phyloP scores from a whole-genome alignment of 2,329 filamentous ascomycete genomes.

The Hyphodiscus sp. region DNA sequence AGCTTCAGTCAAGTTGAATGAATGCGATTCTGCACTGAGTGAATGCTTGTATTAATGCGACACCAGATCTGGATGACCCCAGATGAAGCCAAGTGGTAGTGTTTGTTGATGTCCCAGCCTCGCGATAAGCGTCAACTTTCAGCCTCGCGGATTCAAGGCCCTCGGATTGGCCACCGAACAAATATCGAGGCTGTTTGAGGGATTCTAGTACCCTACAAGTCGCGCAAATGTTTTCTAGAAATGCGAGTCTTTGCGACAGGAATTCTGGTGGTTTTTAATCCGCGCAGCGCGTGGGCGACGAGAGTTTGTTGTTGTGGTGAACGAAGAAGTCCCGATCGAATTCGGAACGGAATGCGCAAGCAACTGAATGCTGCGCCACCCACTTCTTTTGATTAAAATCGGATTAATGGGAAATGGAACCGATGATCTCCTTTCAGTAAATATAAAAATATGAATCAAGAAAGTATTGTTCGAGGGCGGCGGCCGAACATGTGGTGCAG shows the following conservation, averaged over 20 bases:
- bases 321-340: neutral
- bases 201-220: neutral
- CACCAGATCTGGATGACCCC: neutral
- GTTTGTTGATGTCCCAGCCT: neutral
- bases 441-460: neutral
- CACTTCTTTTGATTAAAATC: neutral
- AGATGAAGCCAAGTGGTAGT: neutral
- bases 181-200: neutral
- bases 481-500: neutral
- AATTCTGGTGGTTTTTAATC: neutral
- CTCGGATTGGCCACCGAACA: neutral
- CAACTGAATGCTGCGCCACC: neutral
- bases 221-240: neutral
- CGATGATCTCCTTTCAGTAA: neutral
- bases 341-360: neutral
- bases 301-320: neutral
- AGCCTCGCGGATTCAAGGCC: neutral
- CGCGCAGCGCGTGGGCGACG: neutral
- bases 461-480: neutral
- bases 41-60: constrained; percentile 1
- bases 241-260: neutral
- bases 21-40: constrained; percentile 4
- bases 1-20: neutral
- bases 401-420: neutral
- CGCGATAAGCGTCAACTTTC: neutral